phyloP scores from a whole-genome alignment of 192 early-diverging fungal species.

The Chytriomyces sp. region DNA sequence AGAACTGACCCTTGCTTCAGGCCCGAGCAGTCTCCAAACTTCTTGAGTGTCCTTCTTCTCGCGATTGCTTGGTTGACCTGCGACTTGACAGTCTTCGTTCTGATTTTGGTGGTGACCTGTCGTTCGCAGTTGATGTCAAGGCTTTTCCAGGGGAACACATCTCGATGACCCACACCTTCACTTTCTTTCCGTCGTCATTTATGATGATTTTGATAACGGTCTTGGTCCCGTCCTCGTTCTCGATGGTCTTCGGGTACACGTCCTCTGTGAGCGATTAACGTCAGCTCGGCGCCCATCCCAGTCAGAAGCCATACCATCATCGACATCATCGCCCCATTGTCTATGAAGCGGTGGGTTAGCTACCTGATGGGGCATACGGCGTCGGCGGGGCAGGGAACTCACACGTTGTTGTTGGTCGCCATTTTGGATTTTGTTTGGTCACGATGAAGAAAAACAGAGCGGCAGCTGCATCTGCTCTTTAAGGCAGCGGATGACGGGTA shows the following conservation, averaged over 20 bases:
- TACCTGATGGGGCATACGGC: background rate
- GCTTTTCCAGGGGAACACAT: too few relatives aligned
- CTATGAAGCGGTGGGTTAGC: background rate
- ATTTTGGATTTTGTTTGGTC: too few relatives aligned
- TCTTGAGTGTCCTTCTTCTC: constrained; percentile 87
- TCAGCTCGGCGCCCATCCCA: too few relatives aligned
- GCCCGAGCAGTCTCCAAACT: constrained; percentile 88
- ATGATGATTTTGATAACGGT: constrained; percentile 76
- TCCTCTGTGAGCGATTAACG: background rate
- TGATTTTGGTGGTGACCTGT: constrained; percentile 74
- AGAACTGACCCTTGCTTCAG: constrained; percentile 67
- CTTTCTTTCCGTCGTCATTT: constrained; percentile 90
- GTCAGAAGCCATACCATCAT: constrained; percentile 18
- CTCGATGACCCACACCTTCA: constrained; percentile 57
- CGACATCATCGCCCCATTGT: constrained; percentile 35
- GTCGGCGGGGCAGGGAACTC: background rate
- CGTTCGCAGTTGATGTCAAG: too few relatives aligned
- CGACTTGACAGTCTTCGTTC: constrained; percentile 68
- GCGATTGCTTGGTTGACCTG: constrained; percentile 88
- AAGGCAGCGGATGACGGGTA: background rate
- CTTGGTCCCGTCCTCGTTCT: constrained; percentile 74
- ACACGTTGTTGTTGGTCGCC: background rate
- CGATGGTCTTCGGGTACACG: constrained; percentile 58
- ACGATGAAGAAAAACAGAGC: too few relatives aligned
- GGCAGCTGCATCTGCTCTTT: too few relatives aligned